Base-by-base conservation (phyloP, 1,284 basidiomycete genomes). In the Ustilago tritici region DNA sequence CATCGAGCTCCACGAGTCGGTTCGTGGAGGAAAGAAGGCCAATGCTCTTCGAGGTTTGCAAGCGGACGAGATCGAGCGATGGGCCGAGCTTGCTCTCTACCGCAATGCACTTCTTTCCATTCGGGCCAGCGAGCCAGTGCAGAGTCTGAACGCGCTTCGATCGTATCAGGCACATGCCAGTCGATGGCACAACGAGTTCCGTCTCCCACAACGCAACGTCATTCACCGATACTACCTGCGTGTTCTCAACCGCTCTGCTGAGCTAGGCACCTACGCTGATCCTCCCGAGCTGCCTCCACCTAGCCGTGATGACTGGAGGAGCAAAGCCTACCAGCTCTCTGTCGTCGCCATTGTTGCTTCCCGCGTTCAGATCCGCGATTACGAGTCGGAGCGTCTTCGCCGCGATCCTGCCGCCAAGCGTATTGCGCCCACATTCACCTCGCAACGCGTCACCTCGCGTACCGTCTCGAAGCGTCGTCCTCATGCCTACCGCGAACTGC, bases 21-120 rank as follows among this genome's bases (percentile, higher is more conserved):
- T 84, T 40, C 74, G 84, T 38, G 82, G 84, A 31, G 76, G 79
- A 58, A 80, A 82, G 56, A 67, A 72, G 43, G 74, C 80, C 19
- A 79, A 81, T 32, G 82, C 78, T 3, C 74, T 84, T 40, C 76
- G 79, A 3, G 82, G 81, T n/a, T 38, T 80, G 56, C 79, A 76
- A 17, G 77, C 80, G 23, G 84, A 84, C 60, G 84, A 85, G 68
- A 76, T 84, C 57, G 84, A 85, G 70, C 68, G 79, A 53, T 86
- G 84, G 84, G 75, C 64, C 40, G 84, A 85, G 74, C 63, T 63
- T 11, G 84, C 84, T 0, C 78, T 86, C 31, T 86, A 86, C 70
- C 80, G 83, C 60, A 80, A 79, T 32, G 79, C 83, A 15, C 72
- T 86, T 2, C 73, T 85, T 28, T 80, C 79, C 35, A 70, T 85